These are phyloP conservation scores for Alternaria solani DNA, from an alignment of 2,329 filamentous ascomycete genomes.

Conservation along the genomic window DNA sequence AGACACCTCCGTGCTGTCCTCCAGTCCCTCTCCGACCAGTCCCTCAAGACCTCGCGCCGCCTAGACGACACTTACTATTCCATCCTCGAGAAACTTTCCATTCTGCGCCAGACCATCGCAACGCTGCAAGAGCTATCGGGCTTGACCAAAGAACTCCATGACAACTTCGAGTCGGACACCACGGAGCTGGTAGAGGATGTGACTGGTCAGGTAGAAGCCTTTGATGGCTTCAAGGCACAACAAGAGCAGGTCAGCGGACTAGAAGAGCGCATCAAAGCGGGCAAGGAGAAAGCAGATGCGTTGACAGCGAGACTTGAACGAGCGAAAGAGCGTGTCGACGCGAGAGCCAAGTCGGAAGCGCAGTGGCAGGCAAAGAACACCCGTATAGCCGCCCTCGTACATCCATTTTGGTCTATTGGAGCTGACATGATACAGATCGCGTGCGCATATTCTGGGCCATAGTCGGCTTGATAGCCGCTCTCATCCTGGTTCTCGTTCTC, in stretches of 20 bases:
- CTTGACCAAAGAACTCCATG: constrained; percentile 66
- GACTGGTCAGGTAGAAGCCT: constrained; percentile 65
- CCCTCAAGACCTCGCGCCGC: constrained; percentile 68
- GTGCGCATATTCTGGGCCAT: constrained; percentile 71
- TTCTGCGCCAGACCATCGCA: constrained; percentile 69
- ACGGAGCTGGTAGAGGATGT: constrained; percentile 68
- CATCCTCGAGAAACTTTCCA: constrained; percentile 72
- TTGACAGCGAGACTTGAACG: constrained; percentile 70
- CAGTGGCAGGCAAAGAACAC: constrained; percentile 72
- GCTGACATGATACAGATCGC: constrained; percentile 52
- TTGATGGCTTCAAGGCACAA: constrained; percentile 71
- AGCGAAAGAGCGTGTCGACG: constrained; percentile 70
- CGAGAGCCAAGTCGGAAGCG: constrained; percentile 71
- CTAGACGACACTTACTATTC: constrained; percentile 79
- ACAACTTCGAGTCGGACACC: constrained; percentile 67
- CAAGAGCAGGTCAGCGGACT: constrained; percentile 69
- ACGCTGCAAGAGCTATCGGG: constrained; percentile 72
- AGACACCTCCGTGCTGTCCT: constrained; percentile 54
- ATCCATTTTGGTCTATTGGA: neutral
- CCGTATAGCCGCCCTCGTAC: constrained; percentile 29
- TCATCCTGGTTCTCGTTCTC: constrained; percentile 58
- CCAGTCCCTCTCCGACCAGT: constrained; percentile 64
- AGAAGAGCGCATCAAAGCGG: constrained; percentile 67
- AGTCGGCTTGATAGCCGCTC: constrained; percentile 54
- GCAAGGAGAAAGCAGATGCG: constrained; percentile 66